A percentile compares a stretch with the other conserved stretches of the same genome.
These are phyloP conservation scores for Xylariaceae sp. DNA, from an alignment of 2,329 filamentous ascomycete genomes.

Conservation along the genomic window DNA sequence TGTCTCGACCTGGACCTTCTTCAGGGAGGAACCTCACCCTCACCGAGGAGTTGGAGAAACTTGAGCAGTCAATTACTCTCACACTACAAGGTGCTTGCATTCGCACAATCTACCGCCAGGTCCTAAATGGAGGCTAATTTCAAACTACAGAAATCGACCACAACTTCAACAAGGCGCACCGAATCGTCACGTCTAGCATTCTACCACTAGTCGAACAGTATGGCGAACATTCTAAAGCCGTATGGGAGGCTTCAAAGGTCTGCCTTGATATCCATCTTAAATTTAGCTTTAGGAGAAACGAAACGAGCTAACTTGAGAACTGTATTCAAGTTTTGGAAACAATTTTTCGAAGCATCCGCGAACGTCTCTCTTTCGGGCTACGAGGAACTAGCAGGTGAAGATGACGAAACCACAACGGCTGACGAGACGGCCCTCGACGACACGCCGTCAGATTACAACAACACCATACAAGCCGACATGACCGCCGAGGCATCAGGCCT, in stretches of 20 bases:
- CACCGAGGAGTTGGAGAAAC: conserved; percentile 91
- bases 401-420: conserved; percentile 57
- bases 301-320: conserved; percentile 4
- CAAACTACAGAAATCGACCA: conserved; percentile 81
- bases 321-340: conserved; percentile 85
- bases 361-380: conserved; percentile 96
- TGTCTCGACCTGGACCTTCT: conserved; percentile 54
- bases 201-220: conserved; percentile 94
- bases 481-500: conserved; percentile 40
- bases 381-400: conserved; percentile 74
- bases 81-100: conserved; percentile 76
- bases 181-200: conserved; percentile 93
- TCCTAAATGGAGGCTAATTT: not conserved
- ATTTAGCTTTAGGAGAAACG: conserved; percentile 1
- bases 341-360: conserved; percentile 98
- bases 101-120: not conserved
- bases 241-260: conserved; percentile 97
- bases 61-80: conserved; percentile 95
- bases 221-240: conserved; percentile 86
- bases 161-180: conserved; percentile 96
- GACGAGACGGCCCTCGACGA: conserved; percentile 61
- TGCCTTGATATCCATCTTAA: not conserved
- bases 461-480: conserved; percentile 39
- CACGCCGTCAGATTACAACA: conserved; percentile 46
- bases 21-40: conserved; percentile 67